phyloP scores from a whole-genome alignment of 2,329 filamentous ascomycete genomes.

The Leptodontidium sp. region DNA sequence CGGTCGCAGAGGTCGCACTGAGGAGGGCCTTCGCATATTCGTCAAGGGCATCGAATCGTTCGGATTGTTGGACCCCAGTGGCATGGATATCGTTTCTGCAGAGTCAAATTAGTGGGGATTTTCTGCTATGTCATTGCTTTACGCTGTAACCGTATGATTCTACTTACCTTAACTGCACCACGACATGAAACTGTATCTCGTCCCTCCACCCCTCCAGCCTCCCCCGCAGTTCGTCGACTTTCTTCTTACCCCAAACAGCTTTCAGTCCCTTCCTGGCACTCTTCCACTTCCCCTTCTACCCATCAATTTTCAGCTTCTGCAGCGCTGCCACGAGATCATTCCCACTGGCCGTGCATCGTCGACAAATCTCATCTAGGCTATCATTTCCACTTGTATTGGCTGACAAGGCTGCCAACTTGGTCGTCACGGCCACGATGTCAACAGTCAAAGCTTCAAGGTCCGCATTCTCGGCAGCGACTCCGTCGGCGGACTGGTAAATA shows the following conservation, averaged over 20 bases:
- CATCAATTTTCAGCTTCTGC: conserved; percentile 5
- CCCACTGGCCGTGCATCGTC: conserved; percentile 4
- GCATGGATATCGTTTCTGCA: background rate
- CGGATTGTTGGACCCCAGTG: background rate
- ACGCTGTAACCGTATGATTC: background rate
- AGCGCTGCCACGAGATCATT: conserved; percentile 12
- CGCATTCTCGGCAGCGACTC: conserved; percentile 13
- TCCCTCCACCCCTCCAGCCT: background rate
- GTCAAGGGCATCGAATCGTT: background rate
- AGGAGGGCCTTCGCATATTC: background rate
- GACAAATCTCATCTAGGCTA: conserved; percentile 12
- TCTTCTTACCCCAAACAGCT: conserved; percentile 10
- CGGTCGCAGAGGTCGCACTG: background rate
- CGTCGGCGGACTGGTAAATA: conserved; percentile 23
- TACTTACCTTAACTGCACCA: background rate
- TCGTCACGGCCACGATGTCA: background rate
- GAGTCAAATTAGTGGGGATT: background rate
- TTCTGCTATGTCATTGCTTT: background rate
- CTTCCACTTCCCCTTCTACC: conserved; percentile 17
- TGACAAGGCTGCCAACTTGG: conserved; percentile 11
- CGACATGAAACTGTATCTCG: background rate
- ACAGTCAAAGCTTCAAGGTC: conserved; percentile 23
- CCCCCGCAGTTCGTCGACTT: background rate
- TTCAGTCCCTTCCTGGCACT: conserved; percentile 21
- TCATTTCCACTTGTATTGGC: background rate